Evolutionary conservation across 352 stramenopile genomes (phyloP).

Genomic region (Globisporangium okanoganense): DNA sequence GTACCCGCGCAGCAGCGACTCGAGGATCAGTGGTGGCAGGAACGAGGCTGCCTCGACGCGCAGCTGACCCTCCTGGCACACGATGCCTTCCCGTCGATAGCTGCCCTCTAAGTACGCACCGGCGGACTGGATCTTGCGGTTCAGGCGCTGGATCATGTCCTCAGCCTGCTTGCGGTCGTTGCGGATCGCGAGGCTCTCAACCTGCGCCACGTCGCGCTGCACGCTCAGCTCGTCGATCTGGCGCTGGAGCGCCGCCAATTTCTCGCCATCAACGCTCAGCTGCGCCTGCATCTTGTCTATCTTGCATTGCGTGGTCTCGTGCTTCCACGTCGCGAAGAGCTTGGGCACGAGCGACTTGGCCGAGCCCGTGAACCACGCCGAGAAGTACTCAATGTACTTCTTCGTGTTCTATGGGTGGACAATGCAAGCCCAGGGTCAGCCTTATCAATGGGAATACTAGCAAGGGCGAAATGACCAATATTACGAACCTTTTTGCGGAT

Average conservation of each 20-base stretch:
- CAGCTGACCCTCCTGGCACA: slow-evolving; percentile 62
- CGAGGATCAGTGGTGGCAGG: slow-evolving; percentile 54
- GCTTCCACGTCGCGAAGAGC: slow-evolving; percentile 54
- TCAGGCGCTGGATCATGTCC: slow-evolving; percentile 37
- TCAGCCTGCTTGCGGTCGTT: slow-evolving; percentile 64
- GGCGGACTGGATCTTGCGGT: slow-evolving; percentile 56
- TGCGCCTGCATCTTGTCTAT: slow-evolving; percentile 35
- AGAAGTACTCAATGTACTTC: slow-evolving; percentile 75
- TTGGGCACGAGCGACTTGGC: slow-evolving; percentile 48
- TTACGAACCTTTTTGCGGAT: slow-evolving; percentile 55
- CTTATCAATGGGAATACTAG: no score
- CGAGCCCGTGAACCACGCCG: slow-evolving; percentile 59
- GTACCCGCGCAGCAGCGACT: slow-evolving; percentile 60
- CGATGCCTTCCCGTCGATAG: slow-evolving; percentile 36
- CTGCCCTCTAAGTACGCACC: slow-evolving; percentile 48
- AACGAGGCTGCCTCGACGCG: slow-evolving; percentile 62
- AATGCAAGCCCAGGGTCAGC: neutral
- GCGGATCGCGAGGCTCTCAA: slow-evolving; percentile 46
- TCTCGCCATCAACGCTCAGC: slow-evolving; percentile 28
- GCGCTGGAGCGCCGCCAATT: slow-evolving; percentile 34
- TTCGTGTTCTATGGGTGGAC: slow-evolving; percentile 41
- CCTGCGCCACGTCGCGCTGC: slow-evolving; percentile 45
- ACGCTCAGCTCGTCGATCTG: slow-evolving; percentile 47
- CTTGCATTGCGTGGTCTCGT: slow-evolving; percentile 21
- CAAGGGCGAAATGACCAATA: no score